phyloP scores from a whole-genome alignment of 192 early-diverging fungal species.

The Entophlyctis helioformis region DNA sequence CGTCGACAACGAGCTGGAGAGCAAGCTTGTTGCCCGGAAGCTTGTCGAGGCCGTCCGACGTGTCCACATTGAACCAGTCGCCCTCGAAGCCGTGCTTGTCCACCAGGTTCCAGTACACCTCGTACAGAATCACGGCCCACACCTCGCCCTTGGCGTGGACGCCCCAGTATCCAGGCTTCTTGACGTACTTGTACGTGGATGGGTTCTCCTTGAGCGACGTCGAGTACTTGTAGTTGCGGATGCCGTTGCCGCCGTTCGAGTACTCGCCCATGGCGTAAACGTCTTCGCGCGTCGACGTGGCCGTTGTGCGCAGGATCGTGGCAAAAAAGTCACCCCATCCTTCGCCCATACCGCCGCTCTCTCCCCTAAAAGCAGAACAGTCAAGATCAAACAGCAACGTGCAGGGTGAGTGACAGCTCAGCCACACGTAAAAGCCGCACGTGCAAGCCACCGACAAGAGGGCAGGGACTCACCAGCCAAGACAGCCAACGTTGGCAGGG shows the following conservation, averaged over 20 bases:
- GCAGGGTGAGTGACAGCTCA: no score
- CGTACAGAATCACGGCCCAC: constrained; percentile 88
- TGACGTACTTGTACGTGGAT: constrained; percentile 63
- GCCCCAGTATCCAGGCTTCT: constrained; percentile 76
- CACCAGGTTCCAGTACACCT: constrained; percentile 51
- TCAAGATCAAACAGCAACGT: no score
- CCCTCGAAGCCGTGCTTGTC: constrained; percentile 37
- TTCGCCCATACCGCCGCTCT: constrained; percentile 83
- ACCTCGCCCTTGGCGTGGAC: constrained; percentile 89
- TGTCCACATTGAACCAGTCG: constrained; percentile 27
- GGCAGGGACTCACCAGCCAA: constrained; percentile 79
- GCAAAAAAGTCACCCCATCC: constrained; percentile 94
- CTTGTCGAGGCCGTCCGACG: background rate
- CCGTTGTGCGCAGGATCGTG: constrained; percentile 55
- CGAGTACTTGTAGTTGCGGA: constrained; percentile 77
- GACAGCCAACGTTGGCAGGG: constrained; percentile 76
- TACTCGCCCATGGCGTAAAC: constrained; percentile 75
- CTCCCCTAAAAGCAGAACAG: no score
- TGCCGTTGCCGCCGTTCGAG: constrained; percentile 74
- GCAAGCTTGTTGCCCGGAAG: constrained; percentile 30
- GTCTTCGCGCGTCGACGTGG: constrained; percentile 35
- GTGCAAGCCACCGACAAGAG: constrained; percentile 51
- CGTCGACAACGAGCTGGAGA: constrained; percentile 38
- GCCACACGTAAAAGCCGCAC: background rate
- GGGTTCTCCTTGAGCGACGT: constrained; percentile 66